These are phyloP conservation scores for Coccomyxa sp. DNA, from an alignment of 139 green algal species.

Conservation along the genomic window DNA sequence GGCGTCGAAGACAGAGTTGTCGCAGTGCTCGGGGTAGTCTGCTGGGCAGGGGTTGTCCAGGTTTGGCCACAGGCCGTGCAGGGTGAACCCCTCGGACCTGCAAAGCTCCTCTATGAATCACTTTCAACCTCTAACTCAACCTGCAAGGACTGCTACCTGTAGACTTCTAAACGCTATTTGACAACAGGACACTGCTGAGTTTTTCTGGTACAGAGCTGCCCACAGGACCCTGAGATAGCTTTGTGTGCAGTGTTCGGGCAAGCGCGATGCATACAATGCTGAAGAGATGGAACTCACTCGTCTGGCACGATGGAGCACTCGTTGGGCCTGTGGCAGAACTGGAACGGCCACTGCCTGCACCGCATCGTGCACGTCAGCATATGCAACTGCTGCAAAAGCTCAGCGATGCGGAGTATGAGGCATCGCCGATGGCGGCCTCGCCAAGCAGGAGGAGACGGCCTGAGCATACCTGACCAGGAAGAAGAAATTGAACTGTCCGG, in stretches of 20 bases:
- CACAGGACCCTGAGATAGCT: not conserved
- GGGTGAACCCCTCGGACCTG: not conserved
- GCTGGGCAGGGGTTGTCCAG: not conserved
- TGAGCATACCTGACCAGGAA: not conserved
- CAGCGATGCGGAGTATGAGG: not conserved
- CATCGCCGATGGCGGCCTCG: not conserved
- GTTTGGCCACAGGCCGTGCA: not conserved
- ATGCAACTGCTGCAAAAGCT: not conserved
- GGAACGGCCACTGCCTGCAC: not conserved
- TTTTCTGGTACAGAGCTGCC: not conserved
- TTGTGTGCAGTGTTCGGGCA: not conserved
- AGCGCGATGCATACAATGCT: not conserved
- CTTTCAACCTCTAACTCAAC: not conserved
- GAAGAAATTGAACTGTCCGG: not conserved
- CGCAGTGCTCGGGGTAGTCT: not conserved
- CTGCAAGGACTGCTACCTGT: not conserved
- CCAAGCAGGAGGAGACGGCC: not conserved
- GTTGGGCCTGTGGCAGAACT: not conserved
- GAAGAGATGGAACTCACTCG: not conserved
- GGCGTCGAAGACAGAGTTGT: not conserved
- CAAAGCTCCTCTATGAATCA: not conserved
- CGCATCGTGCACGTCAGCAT: not conserved
- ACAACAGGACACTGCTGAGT: not conserved
- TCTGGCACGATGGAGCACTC: not conserved
- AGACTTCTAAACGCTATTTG: not conserved